Conservation (phyloP, 2,329 filamentous ascomycete genomes). For the Fusarium nelsonii region DNA sequence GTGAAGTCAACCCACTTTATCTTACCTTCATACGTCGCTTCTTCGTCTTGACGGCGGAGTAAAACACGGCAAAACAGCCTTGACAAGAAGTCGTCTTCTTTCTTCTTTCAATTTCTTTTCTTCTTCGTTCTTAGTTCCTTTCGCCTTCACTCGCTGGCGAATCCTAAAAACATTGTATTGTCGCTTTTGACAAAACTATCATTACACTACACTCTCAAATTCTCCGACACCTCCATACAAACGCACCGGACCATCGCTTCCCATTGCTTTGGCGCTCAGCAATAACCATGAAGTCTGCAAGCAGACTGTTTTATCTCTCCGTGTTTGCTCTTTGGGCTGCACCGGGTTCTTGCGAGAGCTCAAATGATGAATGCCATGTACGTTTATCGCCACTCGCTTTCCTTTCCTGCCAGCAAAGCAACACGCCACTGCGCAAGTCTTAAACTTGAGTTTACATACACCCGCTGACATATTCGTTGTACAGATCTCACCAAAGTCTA, state of each 20-base stretch:
- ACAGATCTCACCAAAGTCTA: conserved; percentile 88
- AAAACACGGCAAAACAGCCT: conserved; percentile 2
- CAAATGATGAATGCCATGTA: conserved; percentile 67
- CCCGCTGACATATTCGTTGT: conserved; percentile 55
- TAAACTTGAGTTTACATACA: neutral
- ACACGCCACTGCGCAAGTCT: neutral
- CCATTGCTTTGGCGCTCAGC: conserved; percentile 16
- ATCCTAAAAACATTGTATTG: neutral
- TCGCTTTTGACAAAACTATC: neutral
- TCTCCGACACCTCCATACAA: neutral
- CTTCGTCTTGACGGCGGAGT: conserved; percentile 27
- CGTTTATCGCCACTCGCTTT: conserved; percentile 47
- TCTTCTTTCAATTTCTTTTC: neutral
- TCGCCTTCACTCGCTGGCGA: conserved; percentile 38
- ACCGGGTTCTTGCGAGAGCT: conserved; percentile 59
- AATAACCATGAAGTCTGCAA: conserved; percentile 63
- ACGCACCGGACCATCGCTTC: conserved; percentile 10
- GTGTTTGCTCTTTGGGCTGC: conserved; percentile 68
- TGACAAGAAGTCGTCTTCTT: conserved; percentile 4
- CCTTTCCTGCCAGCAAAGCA: neutral
- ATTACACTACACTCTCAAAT: conserved; percentile 1
- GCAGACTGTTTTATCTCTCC: conserved; percentile 67
- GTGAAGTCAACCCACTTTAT: conserved; percentile 38
- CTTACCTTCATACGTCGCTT: conserved; percentile 43
- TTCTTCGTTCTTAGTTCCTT: neutral